phyloP scores from a whole-genome alignment of 2,329 filamentous ascomycete species.

The Calonectria leucothoes region DNA sequence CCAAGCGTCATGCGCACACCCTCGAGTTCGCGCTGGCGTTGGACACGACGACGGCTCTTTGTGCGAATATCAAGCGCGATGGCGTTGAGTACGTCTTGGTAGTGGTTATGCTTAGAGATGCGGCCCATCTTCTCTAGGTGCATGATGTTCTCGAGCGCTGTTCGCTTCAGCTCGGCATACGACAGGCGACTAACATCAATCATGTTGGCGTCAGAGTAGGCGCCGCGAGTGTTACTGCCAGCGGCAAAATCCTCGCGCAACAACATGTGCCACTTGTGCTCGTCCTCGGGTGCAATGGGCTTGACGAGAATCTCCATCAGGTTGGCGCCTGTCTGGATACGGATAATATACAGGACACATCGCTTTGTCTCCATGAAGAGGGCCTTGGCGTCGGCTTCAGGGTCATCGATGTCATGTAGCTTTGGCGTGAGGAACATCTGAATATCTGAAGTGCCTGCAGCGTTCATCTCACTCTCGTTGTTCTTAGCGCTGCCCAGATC shows the following conservation, averaged over 20 bases:
- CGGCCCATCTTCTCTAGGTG: conserved; percentile 87
- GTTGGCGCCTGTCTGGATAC: conserved; percentile 90
- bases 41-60: conserved; percentile 92
- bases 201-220: conserved; percentile 91
- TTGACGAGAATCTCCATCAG: conserved; percentile 97
- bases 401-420: conserved; percentile 90
- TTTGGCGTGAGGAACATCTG: conserved; percentile 91
- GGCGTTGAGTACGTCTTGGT: conserved; percentile 97
- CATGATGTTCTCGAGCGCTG: conserved; percentile 93
- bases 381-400: conserved; percentile 90
- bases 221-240: conserved; percentile 77
- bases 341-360: conserved; percentile 96
- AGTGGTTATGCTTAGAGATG: conserved; percentile 90
- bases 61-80: conserved; percentile 97
- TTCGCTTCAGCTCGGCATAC: conserved; percentile 93
- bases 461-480: conserved; percentile 93
- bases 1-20: conserved; percentile 80
- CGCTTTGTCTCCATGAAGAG: conserved; percentile 99
- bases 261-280: conserved; percentile 85
- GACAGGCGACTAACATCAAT: conserved; percentile 90
- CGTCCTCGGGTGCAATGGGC: conserved; percentile 87
- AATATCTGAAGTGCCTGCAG: conserved; percentile 88
- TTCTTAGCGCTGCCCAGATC: conserved; percentile 96
- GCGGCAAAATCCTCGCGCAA: conserved; percentile 82
- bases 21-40: conserved; percentile 91